Evolutionary conservation across 768 basidiomycete genomes (phyloP), one percentile per base, ranked within the genome.

Genomic region (Cystofilobasidium bisporidii): DNA sequence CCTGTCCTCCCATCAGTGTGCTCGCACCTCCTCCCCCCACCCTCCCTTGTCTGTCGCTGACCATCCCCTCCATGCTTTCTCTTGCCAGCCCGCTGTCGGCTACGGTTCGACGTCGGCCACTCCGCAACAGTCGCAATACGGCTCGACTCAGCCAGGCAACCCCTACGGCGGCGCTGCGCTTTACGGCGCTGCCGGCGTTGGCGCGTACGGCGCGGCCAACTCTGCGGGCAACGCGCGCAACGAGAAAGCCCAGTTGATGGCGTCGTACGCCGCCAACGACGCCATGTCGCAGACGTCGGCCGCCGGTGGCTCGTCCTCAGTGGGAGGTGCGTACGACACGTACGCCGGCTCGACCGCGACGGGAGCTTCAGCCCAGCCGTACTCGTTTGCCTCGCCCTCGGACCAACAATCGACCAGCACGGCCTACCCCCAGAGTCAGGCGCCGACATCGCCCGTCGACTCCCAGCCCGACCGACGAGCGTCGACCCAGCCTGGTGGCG

Each of bases 191-290:
- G 43, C 43, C 14, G 43, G 17, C 43, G 43, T 17, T 3, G 50
- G 10, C 9, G 50, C 11, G 3, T 53, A 53, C 24, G 50, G 43
- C 43, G 43, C 14, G 8, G 43, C 26, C 5, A 10, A 53, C 50
- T 53, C 50, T 12, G 50, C 50, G 6, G 50, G 6, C n/a, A 53
- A 20, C 50, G 50, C 50, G 3, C 50, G 50, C 12, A 53, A 53
- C 24, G 50, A 53, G 50, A 53, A 53, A 24, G 50, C 50, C 28
- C 50, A 53, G 28, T 24, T 53, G 11, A 53, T 53, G 50, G 50
- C 50, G 11, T 53, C 50, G 10, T 53, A 53, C 50, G 50, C 50
- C n/a, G 50, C 50, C 22, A 53, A 53, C 50, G 50, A 53, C 28
- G 50, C 50, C 6, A 4, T 6, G 5, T 53, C 50, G 24, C 50